A percentile compares a stretch with the other conserved stretches of the same genome.
Evolutionary conservation across 257 asterid species (phyloP).

Genomic region (Solanum medicagineum): DNA sequence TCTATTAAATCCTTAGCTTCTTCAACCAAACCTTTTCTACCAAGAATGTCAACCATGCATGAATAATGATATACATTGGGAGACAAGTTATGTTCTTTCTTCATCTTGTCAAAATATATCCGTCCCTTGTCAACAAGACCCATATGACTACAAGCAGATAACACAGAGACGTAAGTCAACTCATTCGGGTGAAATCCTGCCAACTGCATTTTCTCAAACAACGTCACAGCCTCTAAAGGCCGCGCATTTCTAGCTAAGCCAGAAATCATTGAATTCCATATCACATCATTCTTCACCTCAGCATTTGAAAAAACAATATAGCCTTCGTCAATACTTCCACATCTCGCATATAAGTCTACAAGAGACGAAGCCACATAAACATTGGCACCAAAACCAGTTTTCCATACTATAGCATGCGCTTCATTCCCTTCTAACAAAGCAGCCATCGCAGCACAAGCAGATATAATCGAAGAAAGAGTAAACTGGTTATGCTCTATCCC

Average conservation of each 20-base stretch:
- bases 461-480: conserved; percentile 46
- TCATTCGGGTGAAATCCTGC: conserved; percentile 40
- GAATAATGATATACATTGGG: conserved; percentile 61
- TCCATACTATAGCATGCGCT: conserved; percentile 42
- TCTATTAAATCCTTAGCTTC: conserved; percentile 70
- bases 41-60: conserved; percentile 85
- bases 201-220: conserved; percentile 89
- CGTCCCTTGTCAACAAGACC: conserved; percentile 68
- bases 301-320: conserved; percentile 39
- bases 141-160: conserved; percentile 85
- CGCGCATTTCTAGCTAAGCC: conserved; percentile 73
- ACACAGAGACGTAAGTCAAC: conserved; percentile 51
- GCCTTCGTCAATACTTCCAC: conserved; percentile 64
- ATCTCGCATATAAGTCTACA: conserved; percentile 77
- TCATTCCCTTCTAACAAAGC: conserved; percentile 82
- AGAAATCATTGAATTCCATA: conserved; percentile 78
- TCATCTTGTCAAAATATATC: conserved; percentile 58
- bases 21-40: conserved; percentile 47
- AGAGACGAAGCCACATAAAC: conserved; percentile 51
- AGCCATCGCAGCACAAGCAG: conserved; percentile 77
- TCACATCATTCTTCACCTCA: conserved; percentile 51
- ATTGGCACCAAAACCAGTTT: conserved; percentile 40
- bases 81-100: conserved; percentile 39
- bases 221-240: conserved; percentile 58
- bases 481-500: conserved; percentile 33